Base-by-base conservation (phyloP, 345 rosid species). In the Eucalyptus shirleyi region DNA sequence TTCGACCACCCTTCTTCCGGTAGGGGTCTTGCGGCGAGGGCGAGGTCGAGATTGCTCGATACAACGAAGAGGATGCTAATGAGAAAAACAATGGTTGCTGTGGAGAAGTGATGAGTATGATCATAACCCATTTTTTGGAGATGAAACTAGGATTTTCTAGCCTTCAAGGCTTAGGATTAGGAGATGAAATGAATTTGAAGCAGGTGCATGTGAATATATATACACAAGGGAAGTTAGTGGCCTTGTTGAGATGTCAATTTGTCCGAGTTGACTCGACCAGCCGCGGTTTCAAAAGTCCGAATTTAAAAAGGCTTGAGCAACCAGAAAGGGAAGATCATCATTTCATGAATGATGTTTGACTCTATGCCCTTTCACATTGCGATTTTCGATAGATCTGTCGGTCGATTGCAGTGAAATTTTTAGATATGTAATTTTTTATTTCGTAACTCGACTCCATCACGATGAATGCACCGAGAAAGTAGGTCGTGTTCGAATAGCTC, bases 11-110 rank as follows among this genome's bases (percentile, higher is more conserved):
- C 55, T 77, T 77, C 83, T 77, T 37, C 83, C 1, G 17, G 62
- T 16, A 93, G 87, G 24, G 88, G 93, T 89, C 96, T 93, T 21
- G 53, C 62, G 19, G 92, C 94, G 15, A 77, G 47, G 83, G 83
- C 6, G 30, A 77, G 83, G 83, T 77, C 5, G 47, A 77, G 30
- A 40, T 77, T 77, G 83, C 47, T 77, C 12, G 47, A 77, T 37
- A 40, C 47, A 21, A 40, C 2, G 83, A 77, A 77, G 83, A 77
- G 83, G 47, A 77, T 77, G 83, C 83, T 40, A 40, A 77, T 11
- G 30, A 77, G 83, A 12, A 40, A 21, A 77, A 37, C 83, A 12
- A 37, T 40, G 47, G 83, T 12, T 37, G 83, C 24, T 12, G 83
- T 77, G 30, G 47, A 77, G 83, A 19, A 19, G 30, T 7, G 47